A percentile compares a stretch with the other conserved stretches of the same genome.
phyloP scores from a whole-genome alignment of 148 eudicot species.

The Rheum nobile region DNA sequence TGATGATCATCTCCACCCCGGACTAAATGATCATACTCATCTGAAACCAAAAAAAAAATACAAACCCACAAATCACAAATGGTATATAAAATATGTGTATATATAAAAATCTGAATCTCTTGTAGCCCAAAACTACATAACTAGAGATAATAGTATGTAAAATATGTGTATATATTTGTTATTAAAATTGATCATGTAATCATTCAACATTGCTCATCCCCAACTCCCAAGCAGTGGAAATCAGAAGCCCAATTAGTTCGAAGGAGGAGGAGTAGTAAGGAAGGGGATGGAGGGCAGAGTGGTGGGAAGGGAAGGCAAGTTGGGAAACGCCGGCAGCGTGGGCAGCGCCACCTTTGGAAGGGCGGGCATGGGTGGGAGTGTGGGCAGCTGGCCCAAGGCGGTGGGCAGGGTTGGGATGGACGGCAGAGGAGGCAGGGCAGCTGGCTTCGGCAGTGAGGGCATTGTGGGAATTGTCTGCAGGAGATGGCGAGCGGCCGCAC shows the following conservation, averaged over 20 bases:
- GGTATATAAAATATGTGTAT: not conserved
- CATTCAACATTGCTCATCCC: not conserved
- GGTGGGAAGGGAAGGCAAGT: constrained; percentile 8
- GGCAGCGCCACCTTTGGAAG: not conserved
- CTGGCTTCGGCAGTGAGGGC: constrained; percentile 6
- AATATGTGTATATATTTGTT: no score
- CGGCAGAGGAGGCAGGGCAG: constrained; percentile 2
- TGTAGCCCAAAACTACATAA: no score
- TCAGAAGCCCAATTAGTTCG: not conserved
- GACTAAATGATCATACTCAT: not conserved
- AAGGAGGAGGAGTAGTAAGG: constrained; percentile 15
- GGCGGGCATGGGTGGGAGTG: not conserved
- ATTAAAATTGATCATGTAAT: no score
- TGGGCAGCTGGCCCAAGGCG: not conserved
- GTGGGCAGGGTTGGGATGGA: constrained; percentile 7
- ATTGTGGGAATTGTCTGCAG: constrained; percentile 1
- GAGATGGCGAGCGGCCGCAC: constrained; percentile 3
- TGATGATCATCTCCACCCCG: not conserved
- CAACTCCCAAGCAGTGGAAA: not conserved
- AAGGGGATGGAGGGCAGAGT: constrained; percentile 4
- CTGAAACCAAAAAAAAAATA: not conserved
- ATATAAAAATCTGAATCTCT: not conserved
- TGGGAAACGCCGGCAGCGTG: not conserved
- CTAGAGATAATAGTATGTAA: no score
- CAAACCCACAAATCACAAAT: not conserved